Conservation (phyloP, 768 basidiomycete species). For the Cyclocybe cylindracea region DNA sequence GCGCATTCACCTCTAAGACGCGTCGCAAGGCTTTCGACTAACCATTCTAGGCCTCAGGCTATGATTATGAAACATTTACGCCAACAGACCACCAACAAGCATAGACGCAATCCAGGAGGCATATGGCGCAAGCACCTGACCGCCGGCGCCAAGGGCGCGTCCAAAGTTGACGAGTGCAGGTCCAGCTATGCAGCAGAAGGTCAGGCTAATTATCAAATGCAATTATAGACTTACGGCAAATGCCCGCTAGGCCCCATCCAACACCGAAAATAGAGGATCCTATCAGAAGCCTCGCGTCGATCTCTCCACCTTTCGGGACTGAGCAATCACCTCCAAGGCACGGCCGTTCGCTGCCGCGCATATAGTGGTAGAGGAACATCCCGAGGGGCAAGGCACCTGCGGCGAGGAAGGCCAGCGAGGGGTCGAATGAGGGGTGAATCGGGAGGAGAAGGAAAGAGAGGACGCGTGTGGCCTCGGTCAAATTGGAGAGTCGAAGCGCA, state of each 20-base stretch:
- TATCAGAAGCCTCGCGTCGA: slow-evolving; percentile 47
- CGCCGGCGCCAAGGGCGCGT: slow-evolving; percentile 38
- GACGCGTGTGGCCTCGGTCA: slow-evolving; percentile 50
- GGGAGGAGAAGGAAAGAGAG: slow-evolving; percentile 55
- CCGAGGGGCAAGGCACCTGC: slow-evolving; percentile 50
- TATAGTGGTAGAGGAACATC: slow-evolving; percentile 43
- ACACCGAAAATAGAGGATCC: slow-evolving; percentile 61
- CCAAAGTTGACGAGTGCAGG: slow-evolving; percentile 66
- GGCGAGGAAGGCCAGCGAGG: slow-evolving; percentile 56
- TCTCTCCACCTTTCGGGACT: slow-evolving; percentile 36
- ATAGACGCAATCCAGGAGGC: slow-evolving; percentile 44
- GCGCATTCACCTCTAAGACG: no score
- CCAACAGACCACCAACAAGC: slow-evolving; percentile 40
- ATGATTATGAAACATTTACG: slow-evolving; percentile 1
- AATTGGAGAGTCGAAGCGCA: slow-evolving; percentile 53
- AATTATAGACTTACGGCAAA: slow-evolving; percentile 54
- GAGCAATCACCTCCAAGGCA: slow-evolving; percentile 46
- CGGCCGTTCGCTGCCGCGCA: slow-evolving; percentile 37
- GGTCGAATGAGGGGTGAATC: slow-evolving; percentile 51
- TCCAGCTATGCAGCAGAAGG: slow-evolving; percentile 42
- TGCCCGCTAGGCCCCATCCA: slow-evolving; percentile 61
- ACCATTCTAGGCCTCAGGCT: no score
- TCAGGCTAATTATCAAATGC: slow-evolving; percentile 1
- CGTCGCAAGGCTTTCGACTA: no score
- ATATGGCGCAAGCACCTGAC: slow-evolving; percentile 30